Conservation (phyloP, 2,329 filamentous ascomycete species). For the Phialophora verrucosa region DNA sequence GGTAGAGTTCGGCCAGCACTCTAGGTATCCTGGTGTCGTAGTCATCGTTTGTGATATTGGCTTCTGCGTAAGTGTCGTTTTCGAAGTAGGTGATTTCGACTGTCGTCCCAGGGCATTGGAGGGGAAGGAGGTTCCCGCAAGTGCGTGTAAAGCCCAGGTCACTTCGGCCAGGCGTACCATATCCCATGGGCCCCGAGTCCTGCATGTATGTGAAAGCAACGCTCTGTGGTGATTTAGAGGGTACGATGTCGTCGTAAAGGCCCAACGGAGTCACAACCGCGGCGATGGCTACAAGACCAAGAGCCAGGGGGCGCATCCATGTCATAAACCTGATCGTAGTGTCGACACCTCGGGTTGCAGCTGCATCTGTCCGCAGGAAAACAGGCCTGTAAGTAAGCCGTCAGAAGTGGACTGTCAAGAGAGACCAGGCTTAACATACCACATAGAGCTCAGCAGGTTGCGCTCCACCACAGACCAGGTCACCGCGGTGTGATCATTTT, state of each 20-base stretch:
- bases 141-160: slow-evolving; percentile 44
- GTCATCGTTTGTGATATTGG: slow-evolving; percentile 36
- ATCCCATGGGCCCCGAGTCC: slow-evolving; percentile 48
- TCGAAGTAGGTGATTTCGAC: slow-evolving; percentile 37
- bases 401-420: not conserved
- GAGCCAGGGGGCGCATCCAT: slow-evolving; percentile 41
- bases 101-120: slow-evolving; percentile 41
- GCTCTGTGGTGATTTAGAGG: slow-evolving; percentile 26
- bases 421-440: slow-evolving; percentile 2
- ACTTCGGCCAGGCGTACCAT: slow-evolving; percentile 48
- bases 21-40: slow-evolving; percentile 47
- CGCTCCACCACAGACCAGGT: slow-evolving; percentile 50
- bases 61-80: slow-evolving; percentile 35
- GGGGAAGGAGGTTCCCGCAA: slow-evolving; percentile 40
- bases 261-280: slow-evolving; percentile 57
- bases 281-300: slow-evolving; percentile 48
- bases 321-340: slow-evolving; percentile 40
- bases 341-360: slow-evolving; percentile 44
- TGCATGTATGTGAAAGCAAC: slow-evolving; percentile 47
- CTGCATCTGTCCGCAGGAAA: slow-evolving; percentile 49
- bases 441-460: slow-evolving; percentile 49
- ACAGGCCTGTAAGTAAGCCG: slow-evolving; percentile 45
- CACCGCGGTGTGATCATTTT: slow-evolving; percentile 46
- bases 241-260: slow-evolving; percentile 50
- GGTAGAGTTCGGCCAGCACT: slow-evolving; percentile 46